Percentiles rank a stretch among this genome's conserved stretches.
These are phyloP conservation scores for Pinus taeda DNA, from an alignment of 75 land plant genomes.

Conservation along the genomic window DNA sequence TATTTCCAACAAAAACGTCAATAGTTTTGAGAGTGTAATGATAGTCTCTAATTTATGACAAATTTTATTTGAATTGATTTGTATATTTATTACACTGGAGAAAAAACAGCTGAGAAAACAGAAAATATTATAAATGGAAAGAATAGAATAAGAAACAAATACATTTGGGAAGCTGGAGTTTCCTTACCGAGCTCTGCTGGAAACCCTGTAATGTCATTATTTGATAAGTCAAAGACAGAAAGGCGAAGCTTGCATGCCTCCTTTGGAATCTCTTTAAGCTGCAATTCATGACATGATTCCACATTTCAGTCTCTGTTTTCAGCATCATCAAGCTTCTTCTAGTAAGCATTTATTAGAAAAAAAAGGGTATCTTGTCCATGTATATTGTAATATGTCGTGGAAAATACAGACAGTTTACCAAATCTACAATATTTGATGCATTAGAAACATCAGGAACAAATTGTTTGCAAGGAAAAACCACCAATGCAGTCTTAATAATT, in stretches of 20 bases:
- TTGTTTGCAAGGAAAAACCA: neutral
- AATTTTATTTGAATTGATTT: too few species aligned
- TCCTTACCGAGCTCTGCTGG: conserved; percentile 81
- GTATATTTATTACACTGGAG: neutral
- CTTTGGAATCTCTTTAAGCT: conserved; percentile 80
- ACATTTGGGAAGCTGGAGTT: neutral
- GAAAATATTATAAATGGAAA: neutral
- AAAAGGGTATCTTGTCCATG: neutral
- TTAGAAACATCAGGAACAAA: neutral
- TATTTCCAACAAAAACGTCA: too few species aligned
- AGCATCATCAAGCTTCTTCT: neutral
- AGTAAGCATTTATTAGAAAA: neutral
- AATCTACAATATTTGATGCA: neutral
- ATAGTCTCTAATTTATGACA: too few species aligned
- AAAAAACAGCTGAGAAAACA: neutral
- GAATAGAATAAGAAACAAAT: neutral
- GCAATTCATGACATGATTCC: conserved; percentile 8
- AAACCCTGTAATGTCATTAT: conserved; percentile 77
- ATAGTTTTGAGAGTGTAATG: too few species aligned
- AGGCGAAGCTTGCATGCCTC: conserved; percentile 71
- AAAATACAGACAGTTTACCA: neutral
- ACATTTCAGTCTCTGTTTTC: neutral
- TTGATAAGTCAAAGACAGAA: conserved; percentile 85
- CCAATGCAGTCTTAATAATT: too few species aligned
- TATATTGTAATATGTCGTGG: neutral